phyloP scores from a whole-genome alignment of 2,329 filamentous ascomycete species.

The Podosphaera aphanis region DNA sequence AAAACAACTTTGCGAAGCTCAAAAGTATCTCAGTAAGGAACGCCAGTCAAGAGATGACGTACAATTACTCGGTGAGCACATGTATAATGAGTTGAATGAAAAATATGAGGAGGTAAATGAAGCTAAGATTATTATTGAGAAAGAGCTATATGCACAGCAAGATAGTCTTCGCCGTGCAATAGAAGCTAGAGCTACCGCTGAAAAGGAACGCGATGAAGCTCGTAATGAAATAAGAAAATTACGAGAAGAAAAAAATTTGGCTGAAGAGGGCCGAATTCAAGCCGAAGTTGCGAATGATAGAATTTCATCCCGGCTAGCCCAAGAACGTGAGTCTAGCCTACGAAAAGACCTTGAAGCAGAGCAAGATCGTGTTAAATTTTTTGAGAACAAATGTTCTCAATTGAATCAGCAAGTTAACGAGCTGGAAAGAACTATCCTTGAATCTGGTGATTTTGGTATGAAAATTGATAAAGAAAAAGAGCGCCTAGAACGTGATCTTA shows the following conservation, averaged over 20 bases:
- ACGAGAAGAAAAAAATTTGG: slow-evolving; percentile 59
- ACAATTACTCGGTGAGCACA: slow-evolving; percentile 72
- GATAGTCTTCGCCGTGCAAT: slow-evolving; percentile 70
- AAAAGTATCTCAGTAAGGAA: slow-evolving; percentile 75
- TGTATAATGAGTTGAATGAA: slow-evolving; percentile 56
- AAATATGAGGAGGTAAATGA: slow-evolving; percentile 77
- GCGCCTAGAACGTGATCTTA: slow-evolving; percentile 70
- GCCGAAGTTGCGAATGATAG: slow-evolving; percentile 64
- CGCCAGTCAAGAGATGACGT: slow-evolving; percentile 88
- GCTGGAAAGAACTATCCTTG: slow-evolving; percentile 65
- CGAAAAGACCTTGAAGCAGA: slow-evolving; percentile 62
- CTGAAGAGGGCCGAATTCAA: slow-evolving; percentile 66
- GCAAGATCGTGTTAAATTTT: slow-evolving; percentile 49
- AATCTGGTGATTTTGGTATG: slow-evolving; percentile 70
- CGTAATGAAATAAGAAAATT: slow-evolving; percentile 65
- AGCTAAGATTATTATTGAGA: slow-evolving; percentile 90
- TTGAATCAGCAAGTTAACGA: slow-evolving; percentile 63
- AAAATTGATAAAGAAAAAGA: slow-evolving; percentile 90
- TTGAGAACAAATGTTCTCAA: slow-evolving; percentile 55
- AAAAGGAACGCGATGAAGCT: slow-evolving; percentile 73
- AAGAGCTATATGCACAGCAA: slow-evolving; percentile 89
- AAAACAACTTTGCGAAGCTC: slow-evolving; percentile 57
- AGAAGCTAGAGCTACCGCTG: slow-evolving; percentile 55
- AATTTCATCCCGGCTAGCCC: slow-evolving; percentile 51
- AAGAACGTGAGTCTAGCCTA: slow-evolving; percentile 57